Evolutionary conservation across 2,329 filamentous ascomycete species (phyloP), one percentile per base, ranked within the genome.

Genomic region (Venturia pyrina): DNA sequence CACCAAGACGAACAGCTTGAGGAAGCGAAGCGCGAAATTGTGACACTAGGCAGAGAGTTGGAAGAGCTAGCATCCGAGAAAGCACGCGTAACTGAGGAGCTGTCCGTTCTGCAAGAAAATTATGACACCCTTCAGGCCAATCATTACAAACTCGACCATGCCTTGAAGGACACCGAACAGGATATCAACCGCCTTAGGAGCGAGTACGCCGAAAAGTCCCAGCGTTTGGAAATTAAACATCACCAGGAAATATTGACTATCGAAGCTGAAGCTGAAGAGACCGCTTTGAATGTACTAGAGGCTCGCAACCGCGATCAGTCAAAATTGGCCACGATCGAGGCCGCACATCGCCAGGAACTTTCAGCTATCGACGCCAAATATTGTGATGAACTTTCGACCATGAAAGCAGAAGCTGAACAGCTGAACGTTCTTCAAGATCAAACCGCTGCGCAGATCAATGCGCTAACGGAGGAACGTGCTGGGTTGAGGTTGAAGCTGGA

Each of bases 11-110:
- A 34, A n/a, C 19, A 62, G 21, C 40, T 43, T 19, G 40, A 62
- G 37, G 44, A 44, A 40, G 60, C 60, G 7, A 62, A 62, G 37
- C 40, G 60, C 37, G 40, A 62, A 19, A 62, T 62, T 62, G 60
- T 34, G 7, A 34, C 24, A 21, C n/a, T 62, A 6, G 40, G 37
- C 60, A 62, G n/a, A 21, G 60, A 62, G 37, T 32, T 62, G 24
- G 60, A 62, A 62, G 44, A 32, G 28, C 28, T 48, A 24, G 60
- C n/a, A 6, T 32, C 60, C 21, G 60, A 44, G 40, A 43, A 62
- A 43, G n/a, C 60, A 32, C 24, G 13, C n/a, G 34, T 44, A n/a
- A 11, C 15, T n/a, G 40, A 48, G 10, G 44, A 48, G 15, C 6
- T 32, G 19, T 62, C 28, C 1, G 3, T 15, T 2, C 37, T 43